phyloP scores from a whole-genome alignment of 2,329 filamentous ascomycete genomes.

The Phaeosphaeriaceae sp. region DNA sequence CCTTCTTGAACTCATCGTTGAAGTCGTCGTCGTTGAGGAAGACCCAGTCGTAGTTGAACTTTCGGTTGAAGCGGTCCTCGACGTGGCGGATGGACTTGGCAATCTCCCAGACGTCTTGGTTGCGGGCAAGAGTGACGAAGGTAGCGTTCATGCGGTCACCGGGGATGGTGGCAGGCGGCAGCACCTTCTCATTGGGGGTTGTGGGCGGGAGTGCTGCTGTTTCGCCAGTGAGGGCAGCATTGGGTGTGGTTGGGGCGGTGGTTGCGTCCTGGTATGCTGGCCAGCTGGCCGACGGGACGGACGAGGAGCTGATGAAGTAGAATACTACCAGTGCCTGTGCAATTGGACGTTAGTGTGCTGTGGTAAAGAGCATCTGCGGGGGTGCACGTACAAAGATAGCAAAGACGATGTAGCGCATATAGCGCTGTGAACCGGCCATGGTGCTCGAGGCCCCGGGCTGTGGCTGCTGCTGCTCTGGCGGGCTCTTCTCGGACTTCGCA shows the following conservation, averaged over 20 bases:
- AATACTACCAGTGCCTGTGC: conserved; percentile 71
- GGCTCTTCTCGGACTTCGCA: conserved; percentile 27
- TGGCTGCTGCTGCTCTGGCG: conserved; percentile 17
- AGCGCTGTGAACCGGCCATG: conserved; percentile 76
- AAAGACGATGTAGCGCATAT: conserved; percentile 76
- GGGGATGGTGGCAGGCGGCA: conserved; percentile 59
- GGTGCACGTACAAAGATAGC: conserved; percentile 75
- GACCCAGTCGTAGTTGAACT: conserved; percentile 98
- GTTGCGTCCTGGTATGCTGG: conserved; percentile 35
- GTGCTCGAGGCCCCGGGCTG: conserved; percentile 55
- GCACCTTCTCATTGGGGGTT: conserved; percentile 43
- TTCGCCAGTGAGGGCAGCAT: conserved; percentile 22
- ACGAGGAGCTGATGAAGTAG: conserved; percentile 78
- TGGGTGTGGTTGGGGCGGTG: conserved; percentile 11
- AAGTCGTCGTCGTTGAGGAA: conserved; percentile 98
- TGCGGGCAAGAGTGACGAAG: conserved; percentile 94
- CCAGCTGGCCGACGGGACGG: conserved; percentile 48
- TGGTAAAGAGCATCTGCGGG: not conserved
- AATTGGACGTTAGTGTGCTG: conserved; percentile 16
- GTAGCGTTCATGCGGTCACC: conserved; percentile 92
- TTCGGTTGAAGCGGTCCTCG: conserved; percentile 96
- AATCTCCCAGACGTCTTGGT: conserved; percentile 95
- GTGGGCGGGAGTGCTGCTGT: conserved; percentile 27
- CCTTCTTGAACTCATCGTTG: conserved; percentile 89
- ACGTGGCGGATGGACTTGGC: conserved; percentile 93